These are phyloP conservation scores for Yamadazyma kitorensis DNA, from an alignment of 805 yeast genomes.

Conservation along the genomic window DNA sequence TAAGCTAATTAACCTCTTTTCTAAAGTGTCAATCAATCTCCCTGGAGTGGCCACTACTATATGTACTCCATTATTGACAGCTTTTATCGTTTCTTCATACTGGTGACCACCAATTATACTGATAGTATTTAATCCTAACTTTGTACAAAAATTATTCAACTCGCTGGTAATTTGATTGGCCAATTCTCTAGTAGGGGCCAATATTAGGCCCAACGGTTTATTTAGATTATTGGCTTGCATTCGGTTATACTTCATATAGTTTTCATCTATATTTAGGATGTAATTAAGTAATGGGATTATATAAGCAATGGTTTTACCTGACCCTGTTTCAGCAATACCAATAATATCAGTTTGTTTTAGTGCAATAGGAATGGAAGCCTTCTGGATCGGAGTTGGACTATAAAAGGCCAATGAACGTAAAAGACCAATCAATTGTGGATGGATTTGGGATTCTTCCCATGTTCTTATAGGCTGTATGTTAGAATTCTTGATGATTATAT, in stretches of 20 bases:
- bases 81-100: constrained; percentile 65
- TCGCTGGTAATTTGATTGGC: constrained; percentile 82
- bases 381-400: constrained; percentile 87
- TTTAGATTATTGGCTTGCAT: constrained; percentile 45
- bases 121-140: constrained; percentile 45
- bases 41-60: constrained; percentile 95
- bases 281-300: constrained; percentile 67
- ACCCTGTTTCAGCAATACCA: constrained; percentile 96
- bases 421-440: constrained; percentile 18
- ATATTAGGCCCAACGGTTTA: constrained; percentile 73
- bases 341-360: constrained; percentile 60
- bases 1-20: constrained; percentile 59
- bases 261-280: constrained; percentile 34
- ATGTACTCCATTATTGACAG: constrained; percentile 57
- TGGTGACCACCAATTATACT: constrained; percentile 90
- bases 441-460: constrained; percentile 62
- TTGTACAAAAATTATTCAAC: constrained; percentile 48
- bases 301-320: constrained; percentile 90
- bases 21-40: constrained; percentile 75
- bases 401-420: constrained; percentile 45
- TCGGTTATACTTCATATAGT: constrained; percentile 35
- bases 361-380: constrained; percentile 80
- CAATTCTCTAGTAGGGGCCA: constrained; percentile 93
- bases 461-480: constrained; percentile 59
- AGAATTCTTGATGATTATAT: constrained; percentile 58